Conservation (phyloP, 768 basidiomycete genomes). For the Filobasidium floriforme region DNA sequence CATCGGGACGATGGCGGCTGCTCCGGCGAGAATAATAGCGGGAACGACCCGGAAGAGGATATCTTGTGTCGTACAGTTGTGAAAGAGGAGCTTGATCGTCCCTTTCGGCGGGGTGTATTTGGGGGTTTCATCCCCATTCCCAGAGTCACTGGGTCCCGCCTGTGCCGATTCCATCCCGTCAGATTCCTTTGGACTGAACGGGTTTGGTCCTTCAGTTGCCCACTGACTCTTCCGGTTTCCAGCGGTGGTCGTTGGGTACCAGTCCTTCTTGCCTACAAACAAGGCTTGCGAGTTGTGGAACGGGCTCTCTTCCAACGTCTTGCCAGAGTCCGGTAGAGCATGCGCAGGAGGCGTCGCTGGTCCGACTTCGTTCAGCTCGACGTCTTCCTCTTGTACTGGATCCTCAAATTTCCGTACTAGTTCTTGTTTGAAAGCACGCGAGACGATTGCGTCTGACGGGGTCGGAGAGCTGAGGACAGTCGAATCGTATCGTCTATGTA, state of each 20-base stretch:
- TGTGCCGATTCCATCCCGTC: background rate
- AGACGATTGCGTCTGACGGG: constrained; percentile 1
- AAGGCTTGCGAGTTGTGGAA: constrained; percentile 18
- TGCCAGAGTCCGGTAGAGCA: background rate
- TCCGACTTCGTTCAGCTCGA: constrained; percentile 16
- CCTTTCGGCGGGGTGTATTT: constrained; percentile 47
- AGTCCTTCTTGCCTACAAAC: background rate
- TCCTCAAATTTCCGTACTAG: background rate
- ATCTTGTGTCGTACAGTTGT: constrained; percentile 57
- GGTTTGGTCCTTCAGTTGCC: background rate
- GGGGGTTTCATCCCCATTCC: background rate
- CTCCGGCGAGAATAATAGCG: constrained; percentile 56
- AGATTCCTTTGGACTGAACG: background rate
- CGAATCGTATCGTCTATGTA: constrained; percentile 13
- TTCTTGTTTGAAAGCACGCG: constrained; percentile 6
- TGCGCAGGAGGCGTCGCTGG: constrained; percentile 5
- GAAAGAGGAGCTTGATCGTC: constrained; percentile 60
- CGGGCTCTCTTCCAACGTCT: constrained; percentile 13
- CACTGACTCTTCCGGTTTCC: background rate
- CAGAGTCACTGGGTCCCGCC: background rate
- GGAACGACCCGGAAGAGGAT: constrained; percentile 57
- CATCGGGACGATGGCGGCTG: constrained; percentile 65
- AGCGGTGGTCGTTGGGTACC: background rate
- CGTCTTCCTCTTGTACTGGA: constrained; percentile 14
- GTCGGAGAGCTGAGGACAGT: constrained; percentile 11